A percentile compares a stretch with the other conserved stretches of the same genome.
Conservation (phyloP, 2,329 filamentous ascomycete species). For the Ceratocystis alfenasii region DNA sequence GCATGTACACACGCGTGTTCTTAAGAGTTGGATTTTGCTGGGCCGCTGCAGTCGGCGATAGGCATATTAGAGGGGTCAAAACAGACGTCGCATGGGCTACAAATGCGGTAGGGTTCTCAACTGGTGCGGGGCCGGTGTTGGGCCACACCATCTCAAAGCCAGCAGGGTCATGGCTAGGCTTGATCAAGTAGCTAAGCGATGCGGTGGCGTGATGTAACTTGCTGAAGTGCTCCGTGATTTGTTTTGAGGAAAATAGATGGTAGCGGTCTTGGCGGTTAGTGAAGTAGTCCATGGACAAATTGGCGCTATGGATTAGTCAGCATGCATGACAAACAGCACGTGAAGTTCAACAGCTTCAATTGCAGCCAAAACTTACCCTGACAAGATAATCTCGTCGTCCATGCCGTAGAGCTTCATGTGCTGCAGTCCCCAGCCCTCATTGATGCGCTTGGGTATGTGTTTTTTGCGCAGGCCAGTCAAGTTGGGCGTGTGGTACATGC, state of each 20-base stretch:
- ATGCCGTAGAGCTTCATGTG: constrained; percentile 98
- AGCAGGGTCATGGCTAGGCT: constrained; percentile 43
- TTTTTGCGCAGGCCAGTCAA: constrained; percentile 76
- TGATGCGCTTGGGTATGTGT: constrained; percentile 76
- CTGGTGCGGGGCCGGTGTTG: constrained; percentile 64
- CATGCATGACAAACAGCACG: constrained; percentile 18
- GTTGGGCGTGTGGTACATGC: constrained; percentile 98
- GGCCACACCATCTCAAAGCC: constrained; percentile 64
- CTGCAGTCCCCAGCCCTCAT: constrained; percentile 95
- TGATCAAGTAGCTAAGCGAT: constrained; percentile 68
- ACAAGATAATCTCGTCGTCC: constrained; percentile 91
- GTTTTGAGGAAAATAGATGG: constrained; percentile 70
- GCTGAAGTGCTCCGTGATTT: constrained; percentile 72
- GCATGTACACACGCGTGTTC: constrained; percentile 69
- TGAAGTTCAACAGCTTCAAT: neutral
- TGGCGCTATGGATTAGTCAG: constrained; percentile 43
- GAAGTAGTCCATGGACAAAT: constrained; percentile 88
- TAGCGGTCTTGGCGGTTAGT: constrained; percentile 92
- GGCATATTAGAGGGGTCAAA: constrained; percentile 53
- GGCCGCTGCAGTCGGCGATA: constrained; percentile 24
- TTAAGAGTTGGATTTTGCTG: constrained; percentile 22
- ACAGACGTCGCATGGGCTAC: constrained; percentile 54
- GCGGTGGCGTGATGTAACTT: constrained; percentile 65
- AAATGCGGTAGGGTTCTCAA: constrained; percentile 58
- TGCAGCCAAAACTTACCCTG: constrained; percentile 46